These are phyloP conservation scores for Rhexocercosporidium sp. DNA, from an alignment of 2,329 filamentous ascomycete species.

Conservation along the genomic window DNA sequence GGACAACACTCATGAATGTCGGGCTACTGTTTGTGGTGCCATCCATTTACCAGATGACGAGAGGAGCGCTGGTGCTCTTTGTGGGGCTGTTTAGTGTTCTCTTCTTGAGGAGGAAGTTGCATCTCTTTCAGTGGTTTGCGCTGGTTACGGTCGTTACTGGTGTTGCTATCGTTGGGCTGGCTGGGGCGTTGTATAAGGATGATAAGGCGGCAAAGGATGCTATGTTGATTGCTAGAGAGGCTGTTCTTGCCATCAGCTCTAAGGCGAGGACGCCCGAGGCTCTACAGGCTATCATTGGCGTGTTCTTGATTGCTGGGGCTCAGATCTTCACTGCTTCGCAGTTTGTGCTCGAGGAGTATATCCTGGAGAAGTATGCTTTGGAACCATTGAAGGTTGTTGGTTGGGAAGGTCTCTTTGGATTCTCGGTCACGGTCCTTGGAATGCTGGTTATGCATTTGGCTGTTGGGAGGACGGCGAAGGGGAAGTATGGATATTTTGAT, in stretches of 20 bases:
- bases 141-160: slow-evolving; percentile 86
- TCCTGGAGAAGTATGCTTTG: slow-evolving; percentile 78
- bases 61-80: slow-evolving; percentile 92
- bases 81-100: slow-evolving; percentile 94
- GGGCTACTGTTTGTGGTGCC: slow-evolving; percentile 92
- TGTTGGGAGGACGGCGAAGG: slow-evolving; percentile 76
- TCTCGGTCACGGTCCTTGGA: slow-evolving; percentile 74
- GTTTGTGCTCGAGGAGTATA: slow-evolving; percentile 94
- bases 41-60: slow-evolving; percentile 98
- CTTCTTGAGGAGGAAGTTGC: slow-evolving; percentile 80
- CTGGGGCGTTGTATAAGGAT: slow-evolving; percentile 81
- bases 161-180: slow-evolving; percentile 87
- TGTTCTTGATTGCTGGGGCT: slow-evolving; percentile 88
- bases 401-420: slow-evolving; percentile 95
- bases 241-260: slow-evolving; percentile 48
- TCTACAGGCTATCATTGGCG: slow-evolving; percentile 76
- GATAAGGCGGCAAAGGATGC: slow-evolving; percentile 46
- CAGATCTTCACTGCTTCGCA: slow-evolving; percentile 97
- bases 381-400: slow-evolving; percentile 86
- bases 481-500: slow-evolving; percentile 86
- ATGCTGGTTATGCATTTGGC: slow-evolving; percentile 82
- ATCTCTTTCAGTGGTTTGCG: slow-evolving; percentile 90
- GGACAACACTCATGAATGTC: slow-evolving; percentile 96
- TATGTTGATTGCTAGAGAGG: slow-evolving; percentile 46
- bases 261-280: slow-evolving; percentile 58